phyloP scores from a whole-genome alignment of 2,329 filamentous ascomycete genomes.

The Fusarium mexicanum region DNA sequence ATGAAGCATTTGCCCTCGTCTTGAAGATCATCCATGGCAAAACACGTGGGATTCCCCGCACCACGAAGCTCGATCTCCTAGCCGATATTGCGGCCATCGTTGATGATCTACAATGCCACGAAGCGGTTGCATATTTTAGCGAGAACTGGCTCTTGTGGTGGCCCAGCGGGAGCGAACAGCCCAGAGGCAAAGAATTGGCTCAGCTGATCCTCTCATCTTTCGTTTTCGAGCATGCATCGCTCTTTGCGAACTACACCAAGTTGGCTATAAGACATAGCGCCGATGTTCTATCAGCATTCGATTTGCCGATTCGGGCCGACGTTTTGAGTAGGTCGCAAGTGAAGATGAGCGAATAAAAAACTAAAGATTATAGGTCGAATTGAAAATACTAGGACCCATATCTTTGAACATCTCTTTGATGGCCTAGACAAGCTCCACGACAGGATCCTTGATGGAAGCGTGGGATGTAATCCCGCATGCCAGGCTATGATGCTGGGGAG shows the following conservation, averaged over 20 bases:
- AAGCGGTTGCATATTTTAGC: not conserved
- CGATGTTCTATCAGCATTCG: not conserved
- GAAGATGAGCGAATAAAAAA: not conserved
- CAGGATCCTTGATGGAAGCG: not conserved
- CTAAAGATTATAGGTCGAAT: not conserved
- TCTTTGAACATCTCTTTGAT: fast-evolving
- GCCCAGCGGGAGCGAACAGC: too few species aligned
- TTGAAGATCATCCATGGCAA: not conserved
- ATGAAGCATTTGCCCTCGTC: not conserved
- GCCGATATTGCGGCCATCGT: not conserved
- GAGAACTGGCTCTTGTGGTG: not conserved
- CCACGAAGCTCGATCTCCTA: fast-evolving
- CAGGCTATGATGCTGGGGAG: not conserved
- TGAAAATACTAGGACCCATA: not conserved
- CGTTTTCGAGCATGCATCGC: too few species aligned
- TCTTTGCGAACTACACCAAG: too few species aligned
- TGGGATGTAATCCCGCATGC: not conserved
- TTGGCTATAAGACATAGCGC: not conserved
- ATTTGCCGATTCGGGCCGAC: not conserved
- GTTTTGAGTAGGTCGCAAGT: not conserved
- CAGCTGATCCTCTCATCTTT: too few species aligned
- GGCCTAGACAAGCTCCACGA: fast-evolving
- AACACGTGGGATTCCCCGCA: not conserved
- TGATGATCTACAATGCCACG: not conserved
- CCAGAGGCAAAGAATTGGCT: too few species aligned